Conservation (phyloP, 352 stramenopile genomes). For the Globisporangium perplexum region DNA sequence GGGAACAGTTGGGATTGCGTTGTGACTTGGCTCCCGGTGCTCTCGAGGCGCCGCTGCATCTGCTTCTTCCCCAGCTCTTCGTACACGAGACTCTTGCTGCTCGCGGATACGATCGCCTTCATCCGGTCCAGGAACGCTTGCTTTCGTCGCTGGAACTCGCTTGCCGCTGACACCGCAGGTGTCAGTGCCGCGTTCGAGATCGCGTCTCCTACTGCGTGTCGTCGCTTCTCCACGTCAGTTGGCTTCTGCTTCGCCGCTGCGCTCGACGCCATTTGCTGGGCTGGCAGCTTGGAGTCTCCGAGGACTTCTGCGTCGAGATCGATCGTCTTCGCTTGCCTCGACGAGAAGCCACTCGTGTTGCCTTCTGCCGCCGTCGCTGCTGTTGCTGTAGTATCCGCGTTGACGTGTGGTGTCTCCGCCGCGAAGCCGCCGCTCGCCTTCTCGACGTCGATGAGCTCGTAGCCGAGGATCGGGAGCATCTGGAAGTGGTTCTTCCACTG, state of each 20-base stretch:
- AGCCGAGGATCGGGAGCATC: slow-evolving; percentile 56
- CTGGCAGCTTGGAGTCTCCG: neutral
- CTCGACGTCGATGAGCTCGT: slow-evolving; percentile 63
- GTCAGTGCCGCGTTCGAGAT: neutral
- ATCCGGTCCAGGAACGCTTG: slow-evolving; percentile 70
- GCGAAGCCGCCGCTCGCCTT: slow-evolving; percentile 11
- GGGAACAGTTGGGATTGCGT: neutral
- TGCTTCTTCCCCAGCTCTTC: slow-evolving; percentile 58
- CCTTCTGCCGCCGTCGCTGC: neutral
- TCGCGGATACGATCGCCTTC: slow-evolving; percentile 58
- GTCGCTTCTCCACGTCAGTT: neutral
- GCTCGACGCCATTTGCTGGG: neutral
- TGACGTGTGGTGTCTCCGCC: no score
- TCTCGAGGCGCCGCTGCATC: slow-evolving; percentile 20
- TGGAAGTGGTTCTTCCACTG: slow-evolving; percentile 78
- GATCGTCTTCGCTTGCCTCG: neutral
- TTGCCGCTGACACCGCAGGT: slow-evolving; percentile 13
- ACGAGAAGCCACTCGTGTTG: neutral
- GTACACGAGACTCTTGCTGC: slow-evolving; percentile 68
- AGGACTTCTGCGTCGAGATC: slow-evolving; percentile 31
- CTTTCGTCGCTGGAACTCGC: slow-evolving; percentile 68
- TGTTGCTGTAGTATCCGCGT: neutral
- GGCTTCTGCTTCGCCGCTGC: neutral
- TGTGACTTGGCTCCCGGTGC: neutral
- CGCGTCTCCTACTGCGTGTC: neutral